These are phyloP conservation scores for Phaseolus coccineus DNA, from an alignment of 331 rosid species.

Conservation along the genomic window DNA sequence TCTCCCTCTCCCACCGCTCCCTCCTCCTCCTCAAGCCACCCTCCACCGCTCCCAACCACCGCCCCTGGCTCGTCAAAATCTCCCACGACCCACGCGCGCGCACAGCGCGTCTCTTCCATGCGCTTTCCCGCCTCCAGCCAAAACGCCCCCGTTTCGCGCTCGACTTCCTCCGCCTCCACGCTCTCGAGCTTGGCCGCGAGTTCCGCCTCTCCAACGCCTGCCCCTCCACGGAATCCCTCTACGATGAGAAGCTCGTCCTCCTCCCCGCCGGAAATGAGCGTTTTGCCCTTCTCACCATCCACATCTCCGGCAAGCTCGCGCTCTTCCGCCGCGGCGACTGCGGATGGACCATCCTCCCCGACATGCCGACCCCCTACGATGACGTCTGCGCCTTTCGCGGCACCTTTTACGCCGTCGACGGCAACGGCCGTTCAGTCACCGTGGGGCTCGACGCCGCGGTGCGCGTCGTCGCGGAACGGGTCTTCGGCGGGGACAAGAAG, in stretches of 20 bases:
- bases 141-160: slow-evolving; percentile 38
- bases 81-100: not conserved
- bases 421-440: slow-evolving; percentile 61
- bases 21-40: slow-evolving; percentile 40
- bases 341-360: slow-evolving; percentile 63
- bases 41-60: not conserved
- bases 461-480: slow-evolving; percentile 60
- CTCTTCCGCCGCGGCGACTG: slow-evolving; percentile 62
- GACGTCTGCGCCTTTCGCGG: slow-evolving; percentile 67
- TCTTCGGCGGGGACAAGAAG: slow-evolving; percentile 92
- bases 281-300: slow-evolving; percentile 69
- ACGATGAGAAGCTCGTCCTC: slow-evolving; percentile 65
- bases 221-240: slow-evolving; percentile 45
- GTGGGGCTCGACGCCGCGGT: slow-evolving; percentile 50
- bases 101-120: slow-evolving; percentile 18
- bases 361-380: slow-evolving; percentile 74
- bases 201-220: slow-evolving; percentile 49
- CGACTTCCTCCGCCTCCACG: slow-evolving; percentile 45
- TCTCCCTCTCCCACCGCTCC: slow-evolving; percentile 36
- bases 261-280: not conserved
- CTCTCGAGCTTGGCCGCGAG: slow-evolving; percentile 61
- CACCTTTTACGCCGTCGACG: slow-evolving; percentile 68
- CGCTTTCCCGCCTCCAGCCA: slow-evolving; percentile 43
- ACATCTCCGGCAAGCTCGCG: slow-evolving; percentile 76
- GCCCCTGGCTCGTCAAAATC: slow-evolving; percentile 43